Percentiles rank a stretch among this genome's conserved stretches.
These are phyloP conservation scores for Bruguiera parviflora DNA, from an alignment of 345 rosid species.

Conservation along the genomic window DNA sequence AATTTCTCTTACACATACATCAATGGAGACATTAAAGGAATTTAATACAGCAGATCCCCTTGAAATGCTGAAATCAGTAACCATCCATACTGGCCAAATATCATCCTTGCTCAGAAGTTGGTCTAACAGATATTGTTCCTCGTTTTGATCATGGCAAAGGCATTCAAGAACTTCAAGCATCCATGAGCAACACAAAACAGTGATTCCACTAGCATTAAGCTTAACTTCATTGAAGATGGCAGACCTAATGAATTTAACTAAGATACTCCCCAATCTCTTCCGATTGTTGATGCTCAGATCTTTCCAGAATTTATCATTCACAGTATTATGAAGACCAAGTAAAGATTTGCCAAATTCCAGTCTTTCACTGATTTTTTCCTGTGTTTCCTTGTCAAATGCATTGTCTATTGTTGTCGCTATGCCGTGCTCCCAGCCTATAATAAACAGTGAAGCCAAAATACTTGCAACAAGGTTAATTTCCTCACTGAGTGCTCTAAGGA, in stretches of 20 bases:
- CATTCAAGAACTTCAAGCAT: conserved; percentile 53
- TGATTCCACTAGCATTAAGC: conserved; percentile 37
- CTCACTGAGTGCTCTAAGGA: conserved; percentile 50
- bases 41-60: conserved; percentile 11
- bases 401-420: conserved; percentile 36
- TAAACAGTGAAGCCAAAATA: conserved; percentile 53
- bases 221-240: conserved; percentile 53
- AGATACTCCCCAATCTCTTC: conserved; percentile 44
- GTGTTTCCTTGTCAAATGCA: conserved; percentile 31
- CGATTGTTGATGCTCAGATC: conserved; percentile 40
- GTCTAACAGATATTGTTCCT: conserved; percentile 61
- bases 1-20: conserved; percentile 38
- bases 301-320: conserved; percentile 51
- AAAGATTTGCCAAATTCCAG: conserved; percentile 39
- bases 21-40: conserved; percentile 12
- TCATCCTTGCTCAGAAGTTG: conserved; percentile 61
- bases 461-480: conserved; percentile 51
- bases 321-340: conserved; percentile 39
- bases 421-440: conserved; percentile 66
- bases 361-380: conserved; percentile 36
- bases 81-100: conserved; percentile 78
- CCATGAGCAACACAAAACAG: conserved; percentile 63
- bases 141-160: conserved; percentile 50
- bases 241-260: conserved; percentile 52
- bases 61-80: conserved; percentile 39